Evolutionary conservation across 2,329 filamentous ascomycete genomes (phyloP), one percentile per base, ranked within the genome.

Genomic region (Colletotrichum sp.): DNA sequence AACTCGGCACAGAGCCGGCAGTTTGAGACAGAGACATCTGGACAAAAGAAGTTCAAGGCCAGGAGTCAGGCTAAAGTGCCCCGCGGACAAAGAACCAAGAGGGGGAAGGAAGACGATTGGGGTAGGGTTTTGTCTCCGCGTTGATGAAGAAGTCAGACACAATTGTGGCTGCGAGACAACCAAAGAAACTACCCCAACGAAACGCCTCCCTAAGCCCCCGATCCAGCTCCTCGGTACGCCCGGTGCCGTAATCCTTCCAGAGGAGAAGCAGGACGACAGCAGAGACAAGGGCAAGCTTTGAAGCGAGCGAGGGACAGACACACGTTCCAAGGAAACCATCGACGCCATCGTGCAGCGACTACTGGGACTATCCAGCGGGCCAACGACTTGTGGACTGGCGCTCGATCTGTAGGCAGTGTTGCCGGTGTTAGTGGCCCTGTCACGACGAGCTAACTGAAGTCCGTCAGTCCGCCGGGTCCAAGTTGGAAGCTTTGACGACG

Each of bases 11-110:
- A 32, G n/a, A 70, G 34, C 60, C 72, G 32, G 68, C n/a, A 71
- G 72, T 74, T 65, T 66, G 72, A 74, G 43, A 36, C 57, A 72
- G 52, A 75, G 55, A 57, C 63, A 75, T 57, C 21, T 67, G 43
- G 64, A 75, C 63, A 75, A 75, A 75, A 58, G 73, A 67, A 38
- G 28, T 16, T 13, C 72, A 63, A 28, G 72, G 63, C 24, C 63
- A 75, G 72, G 63, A 63, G n/a, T 24, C 13, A 24, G 30, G 36
- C 68, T 43, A 61, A 21, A 67, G 68, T 67, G 68, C 63, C 30
- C 63, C 26, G 63, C 26, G 30, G 38, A 75, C 73, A 75, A 72
- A 75, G 73, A 34, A 48, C 24, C 24, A 28, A 26, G 38, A 36
- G 61, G 52, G 55, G 55, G 34, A 64, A 58, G 26, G 28, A 65